A percentile compares a stretch with the other conserved stretches of the same genome.
Conservation (phyloP, 2,329 filamentous ascomycete genomes). For the Zasmidium cellare region DNA sequence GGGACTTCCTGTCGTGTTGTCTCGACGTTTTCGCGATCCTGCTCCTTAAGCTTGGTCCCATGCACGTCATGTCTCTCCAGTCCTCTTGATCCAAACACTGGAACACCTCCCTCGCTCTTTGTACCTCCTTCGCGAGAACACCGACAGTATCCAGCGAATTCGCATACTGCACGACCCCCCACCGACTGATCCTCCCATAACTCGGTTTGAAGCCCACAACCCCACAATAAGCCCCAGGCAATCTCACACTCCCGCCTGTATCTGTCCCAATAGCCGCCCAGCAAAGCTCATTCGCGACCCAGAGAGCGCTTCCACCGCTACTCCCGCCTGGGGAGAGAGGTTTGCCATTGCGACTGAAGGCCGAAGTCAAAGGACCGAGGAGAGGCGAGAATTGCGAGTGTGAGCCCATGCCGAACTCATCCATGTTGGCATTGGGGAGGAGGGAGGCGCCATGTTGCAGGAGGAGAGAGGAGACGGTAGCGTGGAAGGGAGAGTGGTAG, state of each 20-base stretch:
- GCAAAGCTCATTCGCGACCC: conserved; percentile 66
- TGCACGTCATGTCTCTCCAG: conserved; percentile 66
- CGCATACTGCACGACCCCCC: conserved; percentile 86
- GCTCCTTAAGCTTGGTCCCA: conserved; percentile 29
- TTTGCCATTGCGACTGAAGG: conserved; percentile 35
- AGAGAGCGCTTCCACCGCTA: conserved; percentile 89
- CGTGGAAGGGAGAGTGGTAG: conserved; percentile 76
- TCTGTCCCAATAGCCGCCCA: conserved; percentile 83
- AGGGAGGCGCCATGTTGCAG: conserved; percentile 62
- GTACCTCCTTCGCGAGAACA: conserved; percentile 61
- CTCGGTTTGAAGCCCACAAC: conserved; percentile 87
- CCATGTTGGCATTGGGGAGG: conserved; percentile 77
- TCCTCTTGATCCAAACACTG: conserved; percentile 61
- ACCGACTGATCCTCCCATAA: conserved; percentile 82
- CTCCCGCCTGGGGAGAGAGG: conserved; percentile 76
- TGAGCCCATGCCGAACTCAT: conserved; percentile 95
- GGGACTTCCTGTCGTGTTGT: conserved; percentile 14
- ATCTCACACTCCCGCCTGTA: conserved; percentile 83
- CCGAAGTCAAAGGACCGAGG: conserved; percentile 64
- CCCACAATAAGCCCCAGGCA: conserved; percentile 85
- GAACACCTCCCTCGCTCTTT: conserved; percentile 48
- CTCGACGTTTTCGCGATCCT: conserved; percentile 48
- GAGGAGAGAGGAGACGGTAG: conserved; percentile 74
- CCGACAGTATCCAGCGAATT: conserved; percentile 93
- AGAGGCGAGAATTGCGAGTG: conserved; percentile 66